Evolutionary conservation across 805 yeast genomes (phyloP).

Genomic region (Saturnispora bothae): DNA sequence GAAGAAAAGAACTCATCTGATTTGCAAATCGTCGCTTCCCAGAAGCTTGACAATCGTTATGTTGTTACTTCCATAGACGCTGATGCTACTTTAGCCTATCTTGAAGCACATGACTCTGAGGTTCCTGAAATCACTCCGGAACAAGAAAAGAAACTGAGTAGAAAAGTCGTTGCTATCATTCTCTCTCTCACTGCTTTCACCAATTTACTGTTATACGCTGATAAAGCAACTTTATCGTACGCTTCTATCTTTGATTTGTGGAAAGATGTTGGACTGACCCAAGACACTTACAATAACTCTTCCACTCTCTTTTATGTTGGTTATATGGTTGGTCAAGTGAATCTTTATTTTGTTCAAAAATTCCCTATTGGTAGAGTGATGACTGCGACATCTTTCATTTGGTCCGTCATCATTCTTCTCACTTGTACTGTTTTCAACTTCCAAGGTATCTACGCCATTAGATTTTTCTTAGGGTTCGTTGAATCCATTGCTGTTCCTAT

Average conservation of each 20-base stretch:
- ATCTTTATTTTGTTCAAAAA: constrained; percentile 30
- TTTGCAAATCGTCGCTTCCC: background rate
- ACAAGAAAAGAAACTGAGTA: constrained; percentile 29
- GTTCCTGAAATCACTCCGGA: constrained; percentile 33
- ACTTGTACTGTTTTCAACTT: constrained; percentile 36
- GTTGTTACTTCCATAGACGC: constrained; percentile 9
- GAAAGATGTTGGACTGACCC: constrained; percentile 34
- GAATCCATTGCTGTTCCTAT: constrained; percentile 34
- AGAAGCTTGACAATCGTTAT: background rate
- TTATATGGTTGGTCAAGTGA: constrained; percentile 35
- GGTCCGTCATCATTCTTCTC: constrained; percentile 29
- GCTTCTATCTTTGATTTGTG: constrained; percentile 38
- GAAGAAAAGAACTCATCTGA: constrained; percentile 4
- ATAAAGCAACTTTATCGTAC: constrained; percentile 41
- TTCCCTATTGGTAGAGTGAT: constrained; percentile 25
- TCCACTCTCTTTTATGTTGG: constrained; percentile 40
- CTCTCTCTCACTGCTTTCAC: constrained; percentile 29
- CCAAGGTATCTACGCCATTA: constrained; percentile 34
- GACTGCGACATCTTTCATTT: constrained; percentile 20
- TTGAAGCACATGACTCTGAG: constrained; percentile 9
- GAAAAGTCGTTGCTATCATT: constrained; percentile 31
- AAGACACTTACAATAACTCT: constrained; percentile 33
- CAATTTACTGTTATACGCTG: constrained; percentile 37
- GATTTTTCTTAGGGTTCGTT: constrained; percentile 29
- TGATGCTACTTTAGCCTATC: constrained; percentile 11